phyloP scores from a whole-genome alignment of 1,284 basidiomycete species.

The Puccinia triticina region DNA sequence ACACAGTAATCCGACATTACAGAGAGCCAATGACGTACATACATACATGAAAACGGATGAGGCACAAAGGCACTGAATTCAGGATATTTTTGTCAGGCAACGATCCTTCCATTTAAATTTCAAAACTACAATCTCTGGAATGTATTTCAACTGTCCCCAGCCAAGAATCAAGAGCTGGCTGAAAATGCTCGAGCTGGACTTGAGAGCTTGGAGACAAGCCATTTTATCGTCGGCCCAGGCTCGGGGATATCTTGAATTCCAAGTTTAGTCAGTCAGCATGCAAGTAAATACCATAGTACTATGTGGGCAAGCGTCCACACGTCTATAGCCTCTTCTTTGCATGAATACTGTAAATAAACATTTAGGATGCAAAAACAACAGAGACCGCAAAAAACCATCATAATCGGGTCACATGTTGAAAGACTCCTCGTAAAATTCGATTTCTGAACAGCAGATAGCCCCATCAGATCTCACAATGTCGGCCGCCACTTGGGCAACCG shows the following conservation, averaged over 20 bases:
- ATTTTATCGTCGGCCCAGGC: background rate
- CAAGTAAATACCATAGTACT: too few species aligned
- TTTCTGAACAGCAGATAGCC: conserved; percentile 18
- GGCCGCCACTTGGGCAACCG: conserved; percentile 60
- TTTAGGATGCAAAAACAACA: too few species aligned
- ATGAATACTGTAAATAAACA: too few species aligned
- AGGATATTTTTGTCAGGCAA: too few species aligned
- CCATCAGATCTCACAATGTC: conserved; percentile 55
- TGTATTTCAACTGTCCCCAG: background rate
- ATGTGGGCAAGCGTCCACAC: too few species aligned
- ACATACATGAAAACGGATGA: too few species aligned
- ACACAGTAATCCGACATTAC: too few species aligned
- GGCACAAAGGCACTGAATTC: too few species aligned
- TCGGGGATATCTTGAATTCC: background rate
- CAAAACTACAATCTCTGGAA: background rate
- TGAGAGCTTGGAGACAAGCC: background rate
- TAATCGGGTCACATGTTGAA: conserved; percentile 1
- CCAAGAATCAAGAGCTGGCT: background rate
- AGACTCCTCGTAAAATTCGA: conserved; percentile 44
- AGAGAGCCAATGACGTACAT: too few species aligned
- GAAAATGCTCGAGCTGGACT: background rate
- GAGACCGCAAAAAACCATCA: too few species aligned
- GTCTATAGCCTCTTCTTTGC: too few species aligned
- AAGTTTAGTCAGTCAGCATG: background rate
- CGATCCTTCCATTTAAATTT: background rate